Conservation (phyloP, 352 stramenopile species). For the Pythium plurisporium region DNA sequence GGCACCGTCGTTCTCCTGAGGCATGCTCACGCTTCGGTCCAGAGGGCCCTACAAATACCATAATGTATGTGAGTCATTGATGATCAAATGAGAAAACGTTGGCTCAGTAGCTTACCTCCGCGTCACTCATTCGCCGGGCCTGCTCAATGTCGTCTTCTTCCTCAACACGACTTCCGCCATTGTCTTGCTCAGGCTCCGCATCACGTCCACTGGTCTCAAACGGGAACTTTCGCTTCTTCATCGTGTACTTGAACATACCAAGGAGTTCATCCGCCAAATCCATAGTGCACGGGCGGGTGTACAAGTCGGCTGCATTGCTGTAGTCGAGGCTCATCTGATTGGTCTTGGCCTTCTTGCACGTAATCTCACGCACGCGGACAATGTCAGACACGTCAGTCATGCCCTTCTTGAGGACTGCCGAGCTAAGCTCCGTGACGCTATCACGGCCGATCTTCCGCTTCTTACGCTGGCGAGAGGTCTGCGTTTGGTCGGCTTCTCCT, state of each 20-base stretch:
- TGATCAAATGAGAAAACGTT: neutral
- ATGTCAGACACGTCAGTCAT: conserved; percentile 81
- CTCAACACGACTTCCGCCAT: conserved; percentile 15
- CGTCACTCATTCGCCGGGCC: conserved; percentile 59
- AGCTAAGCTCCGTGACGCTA: conserved; percentile 74
- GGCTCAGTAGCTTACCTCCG: conserved; percentile 32
- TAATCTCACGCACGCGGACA: conserved; percentile 45
- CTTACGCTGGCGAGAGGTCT: conserved; percentile 52
- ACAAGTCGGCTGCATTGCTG: conserved; percentile 38
- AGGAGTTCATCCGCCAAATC: conserved; percentile 63
- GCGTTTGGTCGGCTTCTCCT: conserved; percentile 28
- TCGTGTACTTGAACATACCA: conserved; percentile 75
- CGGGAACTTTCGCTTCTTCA: conserved; percentile 84
- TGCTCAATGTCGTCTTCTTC: conserved; percentile 56
- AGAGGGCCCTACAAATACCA: neutral
- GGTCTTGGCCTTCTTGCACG: conserved; percentile 26
- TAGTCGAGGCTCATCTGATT: conserved; percentile 25
- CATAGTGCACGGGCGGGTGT: conserved; percentile 47
- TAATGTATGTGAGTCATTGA: neutral
- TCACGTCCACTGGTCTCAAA: conserved; percentile 32
- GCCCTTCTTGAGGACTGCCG: conserved; percentile 67
- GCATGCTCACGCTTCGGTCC: conserved; percentile 17
- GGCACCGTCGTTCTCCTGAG: conserved; percentile 4
- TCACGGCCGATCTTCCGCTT: conserved; percentile 81
- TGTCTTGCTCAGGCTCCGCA: conserved; percentile 11